These are phyloP conservation scores for Candida anglica DNA, from an alignment of 805 yeast genomes.

Conservation along the genomic window DNA sequence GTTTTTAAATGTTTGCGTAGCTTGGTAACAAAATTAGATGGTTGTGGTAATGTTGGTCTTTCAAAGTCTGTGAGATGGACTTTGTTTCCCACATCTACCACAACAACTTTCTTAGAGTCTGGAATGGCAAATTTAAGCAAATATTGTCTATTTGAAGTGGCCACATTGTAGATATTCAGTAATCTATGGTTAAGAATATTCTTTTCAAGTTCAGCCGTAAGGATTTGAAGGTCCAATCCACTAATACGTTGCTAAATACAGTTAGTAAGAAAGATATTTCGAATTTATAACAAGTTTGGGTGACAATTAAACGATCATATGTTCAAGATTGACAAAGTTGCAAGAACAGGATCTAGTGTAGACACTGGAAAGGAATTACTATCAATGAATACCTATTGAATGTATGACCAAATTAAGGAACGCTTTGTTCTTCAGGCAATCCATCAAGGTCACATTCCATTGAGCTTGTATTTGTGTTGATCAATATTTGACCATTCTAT, in stretches of 20 bases:
- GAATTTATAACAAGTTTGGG: too few relatives aligned
- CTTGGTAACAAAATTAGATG: conserved; percentile 82
- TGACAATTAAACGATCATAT: too few relatives aligned
- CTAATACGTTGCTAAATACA: conserved; percentile 92
- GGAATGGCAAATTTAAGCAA: conserved; percentile 78
- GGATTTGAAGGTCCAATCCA: conserved; percentile 73
- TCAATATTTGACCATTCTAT: too few relatives aligned
- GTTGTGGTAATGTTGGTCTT: conserved; percentile 75
- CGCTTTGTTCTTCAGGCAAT: too few relatives aligned
- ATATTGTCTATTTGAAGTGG: conserved; percentile 67
- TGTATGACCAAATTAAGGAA: too few relatives aligned
- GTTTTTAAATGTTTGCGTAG: conserved; percentile 83
- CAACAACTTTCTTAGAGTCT: conserved; percentile 70
- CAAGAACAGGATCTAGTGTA: too few relatives aligned
- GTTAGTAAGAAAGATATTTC: too few relatives aligned
- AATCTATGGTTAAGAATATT: conserved; percentile 63
- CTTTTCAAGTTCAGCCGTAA: conserved; percentile 60
- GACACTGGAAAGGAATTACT: too few relatives aligned
- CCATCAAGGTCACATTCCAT: too few relatives aligned
- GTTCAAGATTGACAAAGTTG: too few relatives aligned
- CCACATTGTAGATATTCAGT: conserved; percentile 80
- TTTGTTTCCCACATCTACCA: conserved; percentile 84
- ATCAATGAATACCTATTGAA: too few relatives aligned
- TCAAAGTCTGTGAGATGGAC: conserved; percentile 76
- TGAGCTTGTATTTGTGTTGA: too few relatives aligned